Evolutionary conservation across 2,329 filamentous ascomycete genomes (phyloP).

Genomic region (Cercospora zeina): DNA sequence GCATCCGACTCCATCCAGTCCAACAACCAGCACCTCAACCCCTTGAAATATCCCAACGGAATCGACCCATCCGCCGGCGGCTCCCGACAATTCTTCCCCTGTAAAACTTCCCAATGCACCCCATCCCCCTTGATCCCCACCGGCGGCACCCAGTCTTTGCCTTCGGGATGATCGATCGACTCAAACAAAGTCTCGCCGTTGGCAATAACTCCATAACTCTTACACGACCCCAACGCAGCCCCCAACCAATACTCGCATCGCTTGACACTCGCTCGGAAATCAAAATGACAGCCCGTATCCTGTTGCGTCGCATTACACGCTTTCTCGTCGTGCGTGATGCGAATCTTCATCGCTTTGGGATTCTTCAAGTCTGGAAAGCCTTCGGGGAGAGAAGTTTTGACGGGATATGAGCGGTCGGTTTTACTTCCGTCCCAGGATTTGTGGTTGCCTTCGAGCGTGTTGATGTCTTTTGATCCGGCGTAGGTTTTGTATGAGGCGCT

Average conservation of each 20-base stretch:
- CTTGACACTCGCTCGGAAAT: neutral
- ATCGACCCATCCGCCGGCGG: neutral
- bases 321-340: neutral
- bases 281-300: slow-evolving; percentile 6
- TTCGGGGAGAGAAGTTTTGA: neutral
- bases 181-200: neutral
- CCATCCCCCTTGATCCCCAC: neutral
- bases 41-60: neutral
- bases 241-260: neutral
- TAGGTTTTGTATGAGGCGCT: neutral
- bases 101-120: neutral
- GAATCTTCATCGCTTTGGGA: neutral
- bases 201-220: neutral
- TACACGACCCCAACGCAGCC: neutral
- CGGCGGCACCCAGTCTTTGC: neutral
- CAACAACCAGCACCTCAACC: neutral
- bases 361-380: neutral
- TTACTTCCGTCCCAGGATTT: neutral
- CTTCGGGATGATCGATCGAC: neutral
- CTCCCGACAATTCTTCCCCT: neutral
- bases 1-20: neutral
- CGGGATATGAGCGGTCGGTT: neutral
- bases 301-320: neutral
- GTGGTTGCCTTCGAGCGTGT: neutral
- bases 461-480: neutral